phyloP scores from a whole-genome alignment of 345 rosid genomes.

The Arabis hirsuta region DNA sequence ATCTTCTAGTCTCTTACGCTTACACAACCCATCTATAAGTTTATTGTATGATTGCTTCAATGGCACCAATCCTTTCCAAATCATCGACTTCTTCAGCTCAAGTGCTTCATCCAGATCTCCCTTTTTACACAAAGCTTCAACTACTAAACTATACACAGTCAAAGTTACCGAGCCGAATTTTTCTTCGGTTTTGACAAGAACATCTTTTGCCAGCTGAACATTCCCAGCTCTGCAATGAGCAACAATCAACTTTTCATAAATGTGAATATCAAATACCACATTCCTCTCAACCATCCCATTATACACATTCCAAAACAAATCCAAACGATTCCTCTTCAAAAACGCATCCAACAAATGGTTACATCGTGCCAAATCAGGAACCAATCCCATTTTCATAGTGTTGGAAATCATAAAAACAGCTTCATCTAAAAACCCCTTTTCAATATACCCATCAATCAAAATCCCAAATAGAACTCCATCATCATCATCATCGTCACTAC shows the following conservation, averaged over 20 bases:
- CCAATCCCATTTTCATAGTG: conserved; percentile 42
- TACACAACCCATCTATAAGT: conserved; percentile 65
- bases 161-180: conserved; percentile 51
- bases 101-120: conserved; percentile 65
- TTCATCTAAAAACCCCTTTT: conserved; percentile 52
- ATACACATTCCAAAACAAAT: conserved; percentile 68
- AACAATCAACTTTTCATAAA: conserved; percentile 56
- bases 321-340: conserved; percentile 53
- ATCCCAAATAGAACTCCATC: conserved; percentile 50
- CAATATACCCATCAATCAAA: conserved; percentile 61
- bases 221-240: conserved; percentile 66
- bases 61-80: conserved; percentile 54
- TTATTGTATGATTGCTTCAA: conserved; percentile 49
- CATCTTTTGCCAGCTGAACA: conserved; percentile 48
- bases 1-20: conserved; percentile 55
- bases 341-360: conserved; percentile 65
- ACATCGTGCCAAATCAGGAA: conserved; percentile 55
- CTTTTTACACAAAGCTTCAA: conserved; percentile 59
- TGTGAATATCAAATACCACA: conserved; percentile 55
- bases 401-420: conserved; percentile 55
- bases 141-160: conserved; percentile 58
- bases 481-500: conserved; percentile 4
- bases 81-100: conserved; percentile 54
- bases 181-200: conserved; percentile 58
- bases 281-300: conserved; percentile 56